Evolutionary conservation across 768 basidiomycete genomes (phyloP).

Genomic region (Leccinum sublutescens): DNA sequence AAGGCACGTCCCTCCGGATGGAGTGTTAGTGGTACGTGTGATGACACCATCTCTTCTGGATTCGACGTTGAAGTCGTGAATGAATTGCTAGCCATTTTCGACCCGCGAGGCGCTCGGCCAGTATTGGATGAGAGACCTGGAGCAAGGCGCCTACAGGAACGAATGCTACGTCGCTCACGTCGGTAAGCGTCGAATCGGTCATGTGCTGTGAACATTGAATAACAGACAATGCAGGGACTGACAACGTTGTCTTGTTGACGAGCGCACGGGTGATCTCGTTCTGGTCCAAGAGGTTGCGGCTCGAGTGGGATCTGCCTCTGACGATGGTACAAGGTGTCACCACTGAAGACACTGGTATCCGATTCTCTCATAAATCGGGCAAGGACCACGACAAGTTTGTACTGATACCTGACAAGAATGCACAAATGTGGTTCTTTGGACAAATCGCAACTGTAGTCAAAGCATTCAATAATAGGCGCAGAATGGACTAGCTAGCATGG

Average conservation of each 20-base stretch:
- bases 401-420: slow-evolving; percentile 68
- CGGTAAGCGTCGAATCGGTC: slow-evolving; percentile 47
- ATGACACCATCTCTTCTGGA: not conserved
- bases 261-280: slow-evolving; percentile 77
- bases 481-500: slow-evolving; percentile 53
- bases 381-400: slow-evolving; percentile 75
- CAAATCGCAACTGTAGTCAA: slow-evolving; percentile 77
- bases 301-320: slow-evolving; percentile 92
- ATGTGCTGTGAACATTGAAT: slow-evolving; percentile 10
- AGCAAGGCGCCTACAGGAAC: slow-evolving; percentile 79
- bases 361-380: slow-evolving; percentile 78
- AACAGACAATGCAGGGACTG: slow-evolving; percentile 72
- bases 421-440: slow-evolving; percentile 79
- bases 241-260: slow-evolving; percentile 80
- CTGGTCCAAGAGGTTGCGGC: slow-evolving; percentile 77
- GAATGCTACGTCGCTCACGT: slow-evolving; percentile 93
- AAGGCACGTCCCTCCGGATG: slow-evolving; percentile 82
- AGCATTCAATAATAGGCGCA: slow-evolving; percentile 66
- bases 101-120: slow-evolving; percentile 90
- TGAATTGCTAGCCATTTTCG: slow-evolving; percentile 68
- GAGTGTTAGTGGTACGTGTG: slow-evolving; percentile 73
- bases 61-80: not conserved
- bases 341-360: slow-evolving; percentile 88
- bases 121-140: slow-evolving; percentile 95
- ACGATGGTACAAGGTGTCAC: slow-evolving; percentile 83